Percentiles rank a stretch among this genome's conserved stretches.
Conservation (phyloP, 176 grass and related monocot species). For the Thinopyrum elongatum region DNA sequence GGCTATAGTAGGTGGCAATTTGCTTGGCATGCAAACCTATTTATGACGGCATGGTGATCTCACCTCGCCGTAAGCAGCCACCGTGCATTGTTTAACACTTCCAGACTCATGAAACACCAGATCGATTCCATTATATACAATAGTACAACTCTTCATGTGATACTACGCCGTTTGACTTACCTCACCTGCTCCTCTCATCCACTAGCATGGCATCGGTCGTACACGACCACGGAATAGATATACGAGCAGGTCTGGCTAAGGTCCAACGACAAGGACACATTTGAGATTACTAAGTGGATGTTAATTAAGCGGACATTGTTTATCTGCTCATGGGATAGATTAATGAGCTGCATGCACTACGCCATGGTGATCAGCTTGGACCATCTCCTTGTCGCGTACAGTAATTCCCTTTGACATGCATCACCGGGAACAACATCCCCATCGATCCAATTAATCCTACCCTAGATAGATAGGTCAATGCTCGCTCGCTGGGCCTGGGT, state of each 20-base stretch:
- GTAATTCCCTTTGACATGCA: not conserved
- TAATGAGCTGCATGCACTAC: too few species aligned
- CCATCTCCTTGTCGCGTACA: not conserved
- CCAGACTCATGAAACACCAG: not conserved
- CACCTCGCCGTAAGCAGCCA: not conserved
- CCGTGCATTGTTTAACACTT: not conserved
- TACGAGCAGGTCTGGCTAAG: not conserved
- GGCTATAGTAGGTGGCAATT: not conserved
- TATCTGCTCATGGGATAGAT: too few species aligned
- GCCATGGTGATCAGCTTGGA: not conserved
- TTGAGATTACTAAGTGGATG: not conserved
- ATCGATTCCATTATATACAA: not conserved
- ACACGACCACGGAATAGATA: slow-evolving; percentile 7
- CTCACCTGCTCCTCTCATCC: slow-evolving; percentile 33
- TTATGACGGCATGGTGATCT: slow-evolving; percentile 28
- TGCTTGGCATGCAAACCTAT: not conserved
- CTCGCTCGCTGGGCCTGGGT: not conserved
- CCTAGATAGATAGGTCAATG: not conserved
- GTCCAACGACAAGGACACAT: not conserved
- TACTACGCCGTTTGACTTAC: slow-evolving; percentile 49
- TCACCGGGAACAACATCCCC: not conserved
- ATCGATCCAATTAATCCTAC: not conserved
- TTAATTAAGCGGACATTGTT: too few species aligned
- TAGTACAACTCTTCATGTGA: slow-evolving; percentile 1
- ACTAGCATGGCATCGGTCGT: not conserved